phyloP scores from a whole-genome alignment of 2,329 filamentous ascomycete species.

The Zarea fungicola region DNA sequence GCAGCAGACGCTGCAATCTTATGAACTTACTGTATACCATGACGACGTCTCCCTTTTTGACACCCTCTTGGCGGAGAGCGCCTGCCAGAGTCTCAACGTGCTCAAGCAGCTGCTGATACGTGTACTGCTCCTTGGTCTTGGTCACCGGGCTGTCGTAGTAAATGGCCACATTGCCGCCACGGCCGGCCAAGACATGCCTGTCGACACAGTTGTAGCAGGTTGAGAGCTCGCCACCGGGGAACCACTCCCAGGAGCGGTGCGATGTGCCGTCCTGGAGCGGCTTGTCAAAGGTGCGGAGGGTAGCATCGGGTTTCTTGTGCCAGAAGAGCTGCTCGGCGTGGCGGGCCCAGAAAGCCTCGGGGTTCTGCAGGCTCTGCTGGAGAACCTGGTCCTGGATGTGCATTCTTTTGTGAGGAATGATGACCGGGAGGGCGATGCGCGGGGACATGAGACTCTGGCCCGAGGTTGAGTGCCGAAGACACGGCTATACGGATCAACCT shows the following conservation, averaged over 20 bases:
- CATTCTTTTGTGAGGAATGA: not conserved
- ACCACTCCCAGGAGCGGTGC: constrained; percentile 85
- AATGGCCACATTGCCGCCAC: constrained; percentile 69
- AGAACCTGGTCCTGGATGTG: constrained; percentile 31
- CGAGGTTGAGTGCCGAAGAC: too few species aligned
- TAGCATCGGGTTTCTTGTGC: constrained; percentile 67
- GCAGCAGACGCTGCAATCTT: too few species aligned
- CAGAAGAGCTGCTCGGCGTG: constrained; percentile 74
- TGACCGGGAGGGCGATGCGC: constrained; percentile 3
- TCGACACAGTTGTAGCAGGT: constrained; percentile 92
- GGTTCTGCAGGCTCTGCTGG: constrained; percentile 30
- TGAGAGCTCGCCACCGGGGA: constrained; percentile 79
- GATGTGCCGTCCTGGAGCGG: constrained; percentile 54
- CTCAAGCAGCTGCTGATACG: constrained; percentile 68
- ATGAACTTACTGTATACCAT: constrained; percentile 71
- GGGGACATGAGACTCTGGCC: too few species aligned
- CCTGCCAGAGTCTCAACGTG: constrained; percentile 81
- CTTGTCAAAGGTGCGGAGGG: constrained; percentile 57
- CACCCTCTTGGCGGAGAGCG: constrained; percentile 74
- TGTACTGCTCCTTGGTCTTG: constrained; percentile 62
- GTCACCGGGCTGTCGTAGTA: constrained; percentile 87
- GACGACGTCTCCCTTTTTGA: constrained; percentile 78
- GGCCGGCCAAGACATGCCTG: constrained; percentile 76
- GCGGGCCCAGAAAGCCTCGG: constrained; percentile 64
- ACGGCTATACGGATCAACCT: too few species aligned